Evolutionary conservation across 257 asterid genomes (phyloP).

Genomic region (Rauvolfia tetraphylla): DNA sequence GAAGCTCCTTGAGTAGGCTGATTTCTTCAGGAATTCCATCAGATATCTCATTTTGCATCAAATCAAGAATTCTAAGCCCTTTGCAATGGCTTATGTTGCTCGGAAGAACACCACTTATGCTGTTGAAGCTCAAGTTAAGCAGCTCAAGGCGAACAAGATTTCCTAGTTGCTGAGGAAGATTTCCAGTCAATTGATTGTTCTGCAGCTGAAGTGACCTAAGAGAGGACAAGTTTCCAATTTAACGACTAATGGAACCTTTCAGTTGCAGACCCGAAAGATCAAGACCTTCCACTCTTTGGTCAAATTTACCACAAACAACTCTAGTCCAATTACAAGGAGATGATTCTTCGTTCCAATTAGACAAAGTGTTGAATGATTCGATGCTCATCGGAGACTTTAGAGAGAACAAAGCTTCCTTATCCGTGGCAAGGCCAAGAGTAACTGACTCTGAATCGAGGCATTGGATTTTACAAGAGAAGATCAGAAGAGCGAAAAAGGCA

Average conservation of each 20-base stretch:
- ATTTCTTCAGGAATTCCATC: conserved; percentile 39
- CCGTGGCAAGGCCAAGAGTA: conserved; percentile 31
- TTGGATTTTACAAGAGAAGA: neutral
- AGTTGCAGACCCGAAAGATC: conserved; percentile 41
- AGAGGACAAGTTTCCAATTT: conserved; percentile 50
- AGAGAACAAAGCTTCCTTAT: conserved; percentile 47
- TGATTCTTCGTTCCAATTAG: conserved; percentile 38
- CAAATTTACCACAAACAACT: conserved; percentile 35
- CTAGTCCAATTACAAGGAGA: conserved; percentile 70
- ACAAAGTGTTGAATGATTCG: conserved; percentile 30
- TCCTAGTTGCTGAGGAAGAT: conserved; percentile 41
- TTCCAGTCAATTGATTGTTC: conserved; percentile 40
- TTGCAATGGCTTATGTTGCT: conserved; percentile 33
- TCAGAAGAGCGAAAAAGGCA: neutral
- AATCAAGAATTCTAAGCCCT: conserved; percentile 33
- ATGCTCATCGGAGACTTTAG: conserved; percentile 37
- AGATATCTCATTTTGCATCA: conserved; percentile 43
- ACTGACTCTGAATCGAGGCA: conserved; percentile 10
- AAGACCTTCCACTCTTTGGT: conserved; percentile 32
- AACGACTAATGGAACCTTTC: conserved; percentile 47
- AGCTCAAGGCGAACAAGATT: conserved; percentile 30
- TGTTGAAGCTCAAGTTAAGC: conserved; percentile 37
- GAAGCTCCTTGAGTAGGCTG: conserved; percentile 32
- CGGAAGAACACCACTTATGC: conserved; percentile 39
- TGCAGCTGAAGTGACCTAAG: conserved; percentile 48